Evolutionary conservation across 805 yeast species (phyloP), one percentile per base, ranked within the genome.

Genomic region (Cyberlindnera mississippiensis): DNA sequence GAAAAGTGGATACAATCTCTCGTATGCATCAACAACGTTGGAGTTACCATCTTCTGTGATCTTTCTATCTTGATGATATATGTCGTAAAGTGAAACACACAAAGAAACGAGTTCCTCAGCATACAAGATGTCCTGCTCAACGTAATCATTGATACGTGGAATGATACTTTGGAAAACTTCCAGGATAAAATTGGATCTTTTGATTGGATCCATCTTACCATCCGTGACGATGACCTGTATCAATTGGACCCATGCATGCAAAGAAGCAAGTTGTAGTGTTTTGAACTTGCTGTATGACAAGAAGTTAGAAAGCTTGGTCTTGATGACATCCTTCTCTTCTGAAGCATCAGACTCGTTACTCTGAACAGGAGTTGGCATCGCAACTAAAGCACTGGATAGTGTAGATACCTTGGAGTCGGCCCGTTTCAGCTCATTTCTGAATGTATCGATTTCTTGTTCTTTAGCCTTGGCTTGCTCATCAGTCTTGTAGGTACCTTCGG

Each of bases 171-270:
- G 95, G 48, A 89, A 79, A 3, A 86, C 76, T 51, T 85, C 95
- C 15, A 87, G 63, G 40, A 88, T 78, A 54, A 91, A 83, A 29
- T 76, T 73, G 0, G 78, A 68, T 36, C 82, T 68, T n/a, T 64
- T 61, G 8, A 63, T 53, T 0, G 70, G 55, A 6, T 67, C 61
- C 41, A 79, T 61, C n/a, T 66, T 66, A 9, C 78, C 80, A 59
- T 82, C 89, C 4, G 78, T 69, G 4, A 86, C 78, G 34, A 87
- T 63, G 4, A 88, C 78, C 47, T 88, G 87, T 18, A 87, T 80
- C 37, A 90, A 61, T 50, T 81, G 82, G 17, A 82, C 80, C 98
- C 98, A 91, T 0, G 95, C 76, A 55, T 82, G 87, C 22, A 91
- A 64, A 43, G 82, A 77, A 12, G 72, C 64, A 35, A 83, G 64